Percentiles rank a stretch among this genome's conserved stretches.
Conservation (phyloP, 225 moss, liverwort and hornwort genomes). For the Physcomitrium patens region DNA sequence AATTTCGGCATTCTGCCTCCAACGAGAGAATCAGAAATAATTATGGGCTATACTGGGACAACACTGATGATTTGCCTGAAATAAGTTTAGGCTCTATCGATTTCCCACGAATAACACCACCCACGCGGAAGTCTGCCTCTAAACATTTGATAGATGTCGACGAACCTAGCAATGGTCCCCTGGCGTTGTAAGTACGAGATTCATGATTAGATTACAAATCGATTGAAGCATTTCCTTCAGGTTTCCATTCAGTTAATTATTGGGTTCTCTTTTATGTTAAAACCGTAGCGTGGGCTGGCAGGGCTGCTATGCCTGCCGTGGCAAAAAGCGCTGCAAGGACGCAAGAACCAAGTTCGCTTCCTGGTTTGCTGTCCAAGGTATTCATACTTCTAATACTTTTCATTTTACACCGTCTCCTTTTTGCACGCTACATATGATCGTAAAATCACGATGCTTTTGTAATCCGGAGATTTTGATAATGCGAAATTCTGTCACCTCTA, state of each 20-base stretch:
- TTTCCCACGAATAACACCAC: slow-evolving; percentile 27
- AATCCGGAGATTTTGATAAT: neutral
- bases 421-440: neutral
- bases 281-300: slow-evolving; percentile 18
- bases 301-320: slow-evolving; percentile 49
- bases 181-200: slow-evolving; percentile 45
- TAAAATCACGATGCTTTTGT: no score
- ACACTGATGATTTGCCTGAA: slow-evolving; percentile 11
- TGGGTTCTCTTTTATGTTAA: neutral
- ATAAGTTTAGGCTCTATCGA: slow-evolving; percentile 24
- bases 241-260: neutral
- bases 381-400: no score
- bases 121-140: slow-evolving; percentile 45
- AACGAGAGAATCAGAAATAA: slow-evolving; percentile 25
- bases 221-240: no score
- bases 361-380: slow-evolving; percentile 31
- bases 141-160: slow-evolving; percentile 54
- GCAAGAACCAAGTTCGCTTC: neutral
- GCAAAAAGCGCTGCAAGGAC: slow-evolving; percentile 38
- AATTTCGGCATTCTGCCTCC: neutral
- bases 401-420: neutral
- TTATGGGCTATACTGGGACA: slow-evolving; percentile 44
- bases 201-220: neutral
- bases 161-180: slow-evolving; percentile 38
- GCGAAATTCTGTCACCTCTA: neutral